Evolutionary conservation across 768 basidiomycete species (phyloP).

Genomic region (Amanita jacksonii): DNA sequence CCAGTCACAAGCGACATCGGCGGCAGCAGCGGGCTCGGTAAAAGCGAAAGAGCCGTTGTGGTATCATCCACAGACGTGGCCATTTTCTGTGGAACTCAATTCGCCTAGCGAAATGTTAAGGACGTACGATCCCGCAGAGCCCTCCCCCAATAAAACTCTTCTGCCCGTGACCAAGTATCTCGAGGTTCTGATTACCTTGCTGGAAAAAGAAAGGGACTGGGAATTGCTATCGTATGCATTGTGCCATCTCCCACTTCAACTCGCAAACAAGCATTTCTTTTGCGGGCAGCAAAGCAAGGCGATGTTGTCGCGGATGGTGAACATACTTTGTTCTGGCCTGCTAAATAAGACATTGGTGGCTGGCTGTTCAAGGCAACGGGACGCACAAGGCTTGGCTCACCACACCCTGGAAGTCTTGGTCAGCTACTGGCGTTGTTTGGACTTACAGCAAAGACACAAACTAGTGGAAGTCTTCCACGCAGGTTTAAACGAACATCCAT

Average conservation of each 20-base stretch:
- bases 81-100: conserved; percentile 50
- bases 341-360: conserved; percentile 46
- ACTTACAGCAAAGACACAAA: conserved; percentile 50
- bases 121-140: conserved; percentile 43
- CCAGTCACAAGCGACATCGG: neutral
- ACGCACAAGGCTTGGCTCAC: conserved; percentile 83
- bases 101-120: conserved; percentile 58
- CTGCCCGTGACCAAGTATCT: conserved; percentile 77
- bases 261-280: conserved; percentile 93
- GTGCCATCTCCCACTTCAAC: conserved; percentile 83
- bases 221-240: conserved; percentile 88
- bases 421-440: conserved; percentile 77
- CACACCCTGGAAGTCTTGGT: conserved; percentile 82
- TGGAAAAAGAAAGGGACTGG: conserved; percentile 79
- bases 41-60: conserved; percentile 47
- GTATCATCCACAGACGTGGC: conserved; percentile 56
- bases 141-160: conserved; percentile 22
- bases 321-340: conserved; percentile 59
- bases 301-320: conserved; percentile 52
- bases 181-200: conserved; percentile 44
- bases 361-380: conserved; percentile 48
- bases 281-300: conserved; percentile 77
- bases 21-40: conserved; percentile 13
- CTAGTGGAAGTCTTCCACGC: conserved; percentile 67
- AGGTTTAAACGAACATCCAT: conserved; percentile 59